A percentile compares a stretch with the other conserved stretches of the same genome.
These are phyloP conservation scores for Zymoseptoria pseudotritici DNA, from an alignment of 2,329 filamentous ascomycete species.

Conservation along the genomic window DNA sequence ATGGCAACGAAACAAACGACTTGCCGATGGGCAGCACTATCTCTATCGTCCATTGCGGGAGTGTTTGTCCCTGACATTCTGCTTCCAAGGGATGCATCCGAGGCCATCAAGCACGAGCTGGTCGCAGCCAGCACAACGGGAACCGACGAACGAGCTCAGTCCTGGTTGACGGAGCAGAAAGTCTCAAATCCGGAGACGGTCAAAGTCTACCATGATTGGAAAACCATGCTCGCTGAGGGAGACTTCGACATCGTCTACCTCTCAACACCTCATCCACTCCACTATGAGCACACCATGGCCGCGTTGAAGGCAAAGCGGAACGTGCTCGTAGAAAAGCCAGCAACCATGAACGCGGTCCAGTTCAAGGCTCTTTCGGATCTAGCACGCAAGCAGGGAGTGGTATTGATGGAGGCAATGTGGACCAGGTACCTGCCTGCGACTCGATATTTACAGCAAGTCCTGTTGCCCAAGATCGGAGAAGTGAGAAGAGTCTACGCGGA, in stretches of 20 bases:
- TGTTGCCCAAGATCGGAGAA: conserved; percentile 9
- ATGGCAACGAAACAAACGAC: no score
- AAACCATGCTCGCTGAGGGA: conserved; percentile 22
- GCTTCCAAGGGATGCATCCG: conserved; percentile 9
- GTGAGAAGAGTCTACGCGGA: conserved; percentile 22
- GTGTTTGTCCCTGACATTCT: conserved; percentile 23
- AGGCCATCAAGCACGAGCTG: conserved; percentile 18
- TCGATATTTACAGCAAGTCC: conserved; percentile 14
- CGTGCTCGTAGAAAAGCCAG: conserved; percentile 26
- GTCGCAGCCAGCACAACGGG: conserved; percentile 22
- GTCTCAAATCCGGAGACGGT: conserved; percentile 17
- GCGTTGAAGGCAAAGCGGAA: conserved; percentile 20
- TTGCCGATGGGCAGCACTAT: no score
- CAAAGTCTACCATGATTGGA: conserved; percentile 19
- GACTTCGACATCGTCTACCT: conserved; percentile 28
- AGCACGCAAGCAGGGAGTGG: conserved; percentile 13
- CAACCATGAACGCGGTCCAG: conserved; percentile 24
- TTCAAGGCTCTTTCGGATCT: conserved; percentile 6
- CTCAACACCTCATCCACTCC: conserved; percentile 25
- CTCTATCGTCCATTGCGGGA: not conserved
- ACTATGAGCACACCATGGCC: conserved; percentile 21
- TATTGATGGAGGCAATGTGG: conserved; percentile 29
- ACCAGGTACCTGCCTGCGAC: conserved; percentile 25
- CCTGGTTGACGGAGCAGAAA: conserved; percentile 21
- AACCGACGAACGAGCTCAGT: conserved; percentile 11